phyloP scores from a whole-genome alignment of 106 monocot species.

The Acanthochlamys bracteata region DNA sequence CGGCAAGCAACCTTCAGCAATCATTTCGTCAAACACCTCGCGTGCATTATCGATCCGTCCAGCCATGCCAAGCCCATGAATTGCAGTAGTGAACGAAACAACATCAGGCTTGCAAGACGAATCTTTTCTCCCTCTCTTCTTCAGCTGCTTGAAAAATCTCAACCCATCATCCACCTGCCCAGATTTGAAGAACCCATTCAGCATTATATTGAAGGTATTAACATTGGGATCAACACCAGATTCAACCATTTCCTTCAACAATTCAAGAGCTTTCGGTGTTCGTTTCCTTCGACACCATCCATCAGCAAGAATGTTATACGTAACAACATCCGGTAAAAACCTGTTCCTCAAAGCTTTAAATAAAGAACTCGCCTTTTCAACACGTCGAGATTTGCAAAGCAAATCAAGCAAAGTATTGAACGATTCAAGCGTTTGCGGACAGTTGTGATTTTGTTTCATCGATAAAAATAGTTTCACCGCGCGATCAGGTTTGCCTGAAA shows the following conservation, averaged over 20 bases:
- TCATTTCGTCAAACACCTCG: conserved; percentile 81
- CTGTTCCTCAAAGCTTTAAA: conserved; percentile 32
- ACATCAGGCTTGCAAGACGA: conserved; percentile 50
- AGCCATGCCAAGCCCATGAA: conserved; percentile 68
- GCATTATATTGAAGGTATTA: conserved; percentile 67
- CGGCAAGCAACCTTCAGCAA: conserved; percentile 37
- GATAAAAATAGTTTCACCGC: conserved; percentile 74
- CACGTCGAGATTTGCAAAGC: conserved; percentile 65
- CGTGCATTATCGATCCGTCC: conserved; percentile 49
- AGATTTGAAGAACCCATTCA: conserved; percentile 71
- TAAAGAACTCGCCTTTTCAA: conserved; percentile 58
- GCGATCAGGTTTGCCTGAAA: conserved; percentile 62
- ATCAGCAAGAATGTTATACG: conserved; percentile 75
- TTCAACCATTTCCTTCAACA: conserved; percentile 68
- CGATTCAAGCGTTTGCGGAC: conserved; percentile 32
- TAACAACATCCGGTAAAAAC: conserved; percentile 51
- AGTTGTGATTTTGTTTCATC: conserved; percentile 48
- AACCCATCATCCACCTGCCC: conserved; percentile 49
- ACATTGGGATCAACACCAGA: conserved; percentile 54
- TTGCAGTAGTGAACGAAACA: conserved; percentile 68
- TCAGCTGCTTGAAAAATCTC: conserved; percentile 77
- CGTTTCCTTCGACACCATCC: conserved; percentile 74
- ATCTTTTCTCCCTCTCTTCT: conserved; percentile 38
- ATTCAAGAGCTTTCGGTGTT: conserved; percentile 45
- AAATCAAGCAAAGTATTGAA: conserved; percentile 82